Percentiles rank a stretch among this genome's conserved stretches.
phyloP scores from a whole-genome alignment of 495 filamentous ascomycete species.

The Trichoderma asperelloides region DNA sequence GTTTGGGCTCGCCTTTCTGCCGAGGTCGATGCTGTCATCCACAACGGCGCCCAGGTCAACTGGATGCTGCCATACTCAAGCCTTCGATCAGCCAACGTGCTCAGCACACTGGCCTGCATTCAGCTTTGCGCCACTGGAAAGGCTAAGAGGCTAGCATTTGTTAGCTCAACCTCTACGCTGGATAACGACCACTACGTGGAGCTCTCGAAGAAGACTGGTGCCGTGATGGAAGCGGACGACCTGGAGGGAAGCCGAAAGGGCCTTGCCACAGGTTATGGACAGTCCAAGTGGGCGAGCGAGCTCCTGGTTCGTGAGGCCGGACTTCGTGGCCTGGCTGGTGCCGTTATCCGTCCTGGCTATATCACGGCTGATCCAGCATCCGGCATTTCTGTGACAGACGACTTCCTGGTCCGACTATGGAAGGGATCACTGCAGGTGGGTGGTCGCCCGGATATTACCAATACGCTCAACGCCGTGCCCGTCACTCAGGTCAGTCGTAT shows the following conservation, averaged over 20 bases:
- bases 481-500: slow-evolving; percentile 63
- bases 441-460: slow-evolving; percentile 55
- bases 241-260: slow-evolving; percentile 20
- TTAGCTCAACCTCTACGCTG: slow-evolving; percentile 66
- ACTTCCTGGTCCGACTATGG: slow-evolving; percentile 68
- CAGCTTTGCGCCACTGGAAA: slow-evolving; percentile 55
- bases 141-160: slow-evolving; percentile 64
- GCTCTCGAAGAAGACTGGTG: slow-evolving; percentile 40
- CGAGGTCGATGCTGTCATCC: slow-evolving; percentile 59
- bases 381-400: slow-evolving; percentile 62
- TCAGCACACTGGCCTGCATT: slow-evolving; percentile 57
- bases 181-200: slow-evolving; percentile 61
- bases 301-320: slow-evolving; percentile 63
- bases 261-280: slow-evolving; percentile 65
- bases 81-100: slow-evolving; percentile 58
- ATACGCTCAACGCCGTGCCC: slow-evolving; percentile 72
- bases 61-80: slow-evolving; percentile 60
- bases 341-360: slow-evolving; percentile 67
- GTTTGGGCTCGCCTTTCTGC: slow-evolving; percentile 48
- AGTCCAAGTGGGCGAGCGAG: slow-evolving; percentile 34
- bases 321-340: slow-evolving; percentile 52
- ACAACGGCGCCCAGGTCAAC: slow-evolving; percentile 70
- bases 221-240: slow-evolving; percentile 18
- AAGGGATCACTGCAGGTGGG: slow-evolving; percentile 67
- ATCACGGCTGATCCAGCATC: slow-evolving; percentile 54